Evolutionary conservation across 2,329 filamentous ascomycete species (phyloP).

Genomic region (Calonectria henricotiae): DNA sequence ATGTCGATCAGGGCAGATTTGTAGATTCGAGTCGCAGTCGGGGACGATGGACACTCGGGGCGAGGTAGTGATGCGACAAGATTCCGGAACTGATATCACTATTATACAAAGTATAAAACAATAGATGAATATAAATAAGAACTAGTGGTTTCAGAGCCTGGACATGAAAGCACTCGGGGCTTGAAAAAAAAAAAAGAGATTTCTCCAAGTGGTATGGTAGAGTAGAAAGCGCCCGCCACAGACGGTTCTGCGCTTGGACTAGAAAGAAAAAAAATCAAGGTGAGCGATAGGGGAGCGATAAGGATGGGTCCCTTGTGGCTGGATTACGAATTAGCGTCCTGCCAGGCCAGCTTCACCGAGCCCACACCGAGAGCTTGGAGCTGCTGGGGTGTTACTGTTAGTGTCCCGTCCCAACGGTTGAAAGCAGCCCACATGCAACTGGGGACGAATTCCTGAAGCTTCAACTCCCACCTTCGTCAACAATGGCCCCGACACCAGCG

Average conservation of each 20-base stretch:
- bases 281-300: conserved; percentile 47
- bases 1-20: background rate
- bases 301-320: conserved; percentile 39
- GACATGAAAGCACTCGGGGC: background rate
- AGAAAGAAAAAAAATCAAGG: conserved; percentile 56
- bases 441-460: conserved; percentile 47
- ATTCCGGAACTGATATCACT: background rate
- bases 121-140: background rate
- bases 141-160: background rate
- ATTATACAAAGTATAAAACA: background rate
- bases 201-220: conserved; percentile 20
- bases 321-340: conserved; percentile 35
- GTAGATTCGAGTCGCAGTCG: conserved; percentile 22
- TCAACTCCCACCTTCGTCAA: conserved; percentile 47
- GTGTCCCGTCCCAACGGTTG: conserved; percentile 52
- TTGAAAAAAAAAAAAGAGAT: conserved; percentile 15
- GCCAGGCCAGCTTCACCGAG: conserved; percentile 45
- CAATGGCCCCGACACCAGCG: conserved; percentile 61
- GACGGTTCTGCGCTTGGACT: conserved; percentile 31
- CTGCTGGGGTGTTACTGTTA: conserved; percentile 28
- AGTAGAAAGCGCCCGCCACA: conserved; percentile 20
- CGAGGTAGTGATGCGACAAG: background rate
- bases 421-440: conserved; percentile 51
- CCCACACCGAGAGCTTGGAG: conserved; percentile 44
- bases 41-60: background rate